phyloP scores from a whole-genome alignment of 768 basidiomycete genomes.

The Asterophora lycoperdoides region DNA sequence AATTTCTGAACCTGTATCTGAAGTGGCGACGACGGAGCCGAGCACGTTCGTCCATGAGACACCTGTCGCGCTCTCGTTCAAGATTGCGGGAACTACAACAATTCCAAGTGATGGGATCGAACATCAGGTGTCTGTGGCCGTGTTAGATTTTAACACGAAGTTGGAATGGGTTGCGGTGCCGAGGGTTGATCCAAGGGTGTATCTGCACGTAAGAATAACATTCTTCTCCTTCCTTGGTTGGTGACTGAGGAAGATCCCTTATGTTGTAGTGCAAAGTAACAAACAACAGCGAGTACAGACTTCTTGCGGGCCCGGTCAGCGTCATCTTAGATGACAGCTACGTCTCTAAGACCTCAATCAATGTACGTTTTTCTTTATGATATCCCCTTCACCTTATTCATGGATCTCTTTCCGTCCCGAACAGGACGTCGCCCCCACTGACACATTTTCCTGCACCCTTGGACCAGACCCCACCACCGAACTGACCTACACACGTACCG shows the following conservation, averaged over 20 bases:
- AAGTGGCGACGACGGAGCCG: conserved; percentile 22
- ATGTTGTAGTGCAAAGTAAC: conserved; percentile 41
- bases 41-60: conserved; percentile 47
- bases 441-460: conserved; percentile 52
- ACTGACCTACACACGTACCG: conserved; percentile 41
- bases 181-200: conserved; percentile 43
- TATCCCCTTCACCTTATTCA: not conserved
- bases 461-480: conserved; percentile 42
- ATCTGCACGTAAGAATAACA: conserved; percentile 37
- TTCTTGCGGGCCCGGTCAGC: conserved; percentile 50
- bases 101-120: conserved; percentile 52
- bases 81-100: conserved; percentile 44
- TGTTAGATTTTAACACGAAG: conserved; percentile 42
- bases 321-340: conserved; percentile 56
- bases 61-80: conserved; percentile 47
- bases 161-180: conserved; percentile 49
- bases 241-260: not conserved
- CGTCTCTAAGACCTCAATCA: conserved; percentile 50
- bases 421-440: conserved; percentile 45
- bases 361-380: conserved; percentile 23
- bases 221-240: not conserved
- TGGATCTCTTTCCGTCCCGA: not conserved
- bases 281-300: conserved; percentile 53
- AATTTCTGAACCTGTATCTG: too few relatives aligned
- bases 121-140: conserved; percentile 52